Conservation (phyloP, 257 asterid genomes). For the Fraxinus quadrangulata region DNA sequence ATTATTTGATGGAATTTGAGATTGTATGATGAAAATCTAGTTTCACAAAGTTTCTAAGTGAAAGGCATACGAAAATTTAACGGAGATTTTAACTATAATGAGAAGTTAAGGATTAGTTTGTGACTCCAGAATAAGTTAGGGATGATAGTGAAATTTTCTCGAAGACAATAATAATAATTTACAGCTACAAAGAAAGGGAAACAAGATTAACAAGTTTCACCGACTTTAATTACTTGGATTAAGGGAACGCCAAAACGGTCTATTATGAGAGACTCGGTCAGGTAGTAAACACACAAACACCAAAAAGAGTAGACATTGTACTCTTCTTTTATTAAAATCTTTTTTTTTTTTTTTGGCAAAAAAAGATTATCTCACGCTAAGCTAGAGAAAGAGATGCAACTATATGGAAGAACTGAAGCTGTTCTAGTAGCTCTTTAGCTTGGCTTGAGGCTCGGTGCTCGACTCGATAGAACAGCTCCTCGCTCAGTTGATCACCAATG, state of each 20-base stretch:
- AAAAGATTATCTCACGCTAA: background rate
- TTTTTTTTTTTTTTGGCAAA: background rate
- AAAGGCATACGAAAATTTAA: background rate
- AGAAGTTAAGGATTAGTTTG: background rate
- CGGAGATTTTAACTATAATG: background rate
- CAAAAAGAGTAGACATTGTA: background rate
- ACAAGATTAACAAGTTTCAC: conserved; percentile 5
- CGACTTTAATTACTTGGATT: conserved; percentile 27
- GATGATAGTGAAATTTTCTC: background rate
- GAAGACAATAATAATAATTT: background rate
- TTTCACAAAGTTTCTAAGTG: background rate
- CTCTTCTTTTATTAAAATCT: background rate
- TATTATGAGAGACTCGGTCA: background rate
- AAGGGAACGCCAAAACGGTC: conserved; percentile 24
- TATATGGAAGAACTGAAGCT: conserved; percentile 82
- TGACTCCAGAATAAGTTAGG: background rate
- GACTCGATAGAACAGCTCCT: conserved; percentile 69
- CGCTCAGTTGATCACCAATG: conserved; percentile 75
- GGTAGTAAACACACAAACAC: background rate
- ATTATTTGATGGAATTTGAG: background rate
- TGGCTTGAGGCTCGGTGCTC: conserved; percentile 63
- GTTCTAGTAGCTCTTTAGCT: conserved; percentile 71
- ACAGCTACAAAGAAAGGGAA: conserved; percentile 6
- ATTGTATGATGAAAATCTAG: background rate
- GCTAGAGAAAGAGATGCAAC: conserved; percentile 89